These are phyloP conservation scores for Kewa caespitosa DNA, from an alignment of 179 eudicot genomes.

Conservation along the genomic window DNA sequence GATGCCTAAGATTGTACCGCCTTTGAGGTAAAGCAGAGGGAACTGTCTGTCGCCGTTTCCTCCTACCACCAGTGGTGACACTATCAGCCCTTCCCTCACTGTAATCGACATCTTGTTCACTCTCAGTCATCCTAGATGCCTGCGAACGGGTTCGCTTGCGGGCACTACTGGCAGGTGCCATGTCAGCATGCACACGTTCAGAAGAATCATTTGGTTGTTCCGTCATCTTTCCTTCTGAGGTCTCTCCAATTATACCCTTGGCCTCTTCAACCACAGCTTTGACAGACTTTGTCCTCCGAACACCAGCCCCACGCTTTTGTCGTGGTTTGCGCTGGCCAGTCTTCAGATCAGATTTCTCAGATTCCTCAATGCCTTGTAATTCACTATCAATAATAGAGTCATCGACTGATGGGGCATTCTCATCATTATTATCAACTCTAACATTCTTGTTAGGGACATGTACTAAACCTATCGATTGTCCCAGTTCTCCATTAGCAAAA, in stretches of 20 bases:
- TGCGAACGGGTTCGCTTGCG: constrained; percentile 60
- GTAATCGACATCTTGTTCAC: constrained; percentile 54
- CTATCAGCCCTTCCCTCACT: constrained; percentile 82
- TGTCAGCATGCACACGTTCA: constrained; percentile 36
- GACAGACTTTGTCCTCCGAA: constrained; percentile 56
- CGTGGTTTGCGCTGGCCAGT: constrained; percentile 32
- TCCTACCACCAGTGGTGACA: constrained; percentile 57
- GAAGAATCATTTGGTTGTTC: constrained; percentile 35
- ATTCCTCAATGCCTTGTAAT: constrained; percentile 41
- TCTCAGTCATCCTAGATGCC: constrained; percentile 52
- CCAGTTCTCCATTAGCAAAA: constrained; percentile 33
- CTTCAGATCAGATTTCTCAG: constrained; percentile 58
- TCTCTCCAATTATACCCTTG: constrained; percentile 40
- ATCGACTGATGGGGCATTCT: constrained; percentile 35
- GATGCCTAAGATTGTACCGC: constrained; percentile 82
- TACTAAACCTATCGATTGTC: constrained; percentile 33
- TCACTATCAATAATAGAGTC: constrained; percentile 37
- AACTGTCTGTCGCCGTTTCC: constrained; percentile 66
- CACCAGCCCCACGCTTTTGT: constrained; percentile 41
- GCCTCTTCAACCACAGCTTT: constrained; percentile 74
- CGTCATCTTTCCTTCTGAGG: constrained; percentile 28
- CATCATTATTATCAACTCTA: constrained; percentile 29
- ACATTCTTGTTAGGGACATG: constrained; percentile 27
- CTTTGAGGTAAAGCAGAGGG: constrained; percentile 45
- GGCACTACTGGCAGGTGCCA: constrained; percentile 30